Percentiles rank a stretch among this genome's conserved stretches.
Evolutionary conservation across 805 yeast genomes (phyloP).

Genomic region (Teunomyces aglyptinius): DNA sequence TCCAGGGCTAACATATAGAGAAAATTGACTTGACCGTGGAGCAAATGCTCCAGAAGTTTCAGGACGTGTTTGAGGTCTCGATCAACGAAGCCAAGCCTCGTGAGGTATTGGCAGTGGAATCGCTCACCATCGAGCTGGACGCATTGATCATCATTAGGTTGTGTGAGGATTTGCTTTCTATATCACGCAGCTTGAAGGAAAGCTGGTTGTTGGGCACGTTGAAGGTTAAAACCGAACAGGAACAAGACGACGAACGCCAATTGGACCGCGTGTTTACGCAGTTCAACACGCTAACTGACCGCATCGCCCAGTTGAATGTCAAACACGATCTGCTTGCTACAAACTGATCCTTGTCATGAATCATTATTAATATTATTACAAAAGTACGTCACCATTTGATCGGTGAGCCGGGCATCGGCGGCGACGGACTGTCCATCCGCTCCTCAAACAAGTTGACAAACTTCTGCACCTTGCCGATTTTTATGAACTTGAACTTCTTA

Average conservation of each 20-base stretch:
- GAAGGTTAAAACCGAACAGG: constrained; percentile 27
- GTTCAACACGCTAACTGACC: constrained; percentile 34
- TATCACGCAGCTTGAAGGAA: constrained; percentile 51
- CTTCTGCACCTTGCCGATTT: constrained; percentile 46
- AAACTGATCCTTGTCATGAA: neutral
- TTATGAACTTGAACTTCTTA: constrained; percentile 43
- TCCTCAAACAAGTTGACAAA: constrained; percentile 45
- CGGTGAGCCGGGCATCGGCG: constrained; percentile 5
- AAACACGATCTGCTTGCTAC: neutral
- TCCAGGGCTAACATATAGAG: constrained; percentile 33
- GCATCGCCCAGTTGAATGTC: constrained; percentile 19
- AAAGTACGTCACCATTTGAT: neutral
- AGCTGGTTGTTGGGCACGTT: constrained; percentile 58
- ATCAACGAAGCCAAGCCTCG: constrained; percentile 39
- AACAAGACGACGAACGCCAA: constrained; percentile 15
- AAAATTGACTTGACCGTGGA: constrained; percentile 53
- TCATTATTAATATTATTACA: constrained; percentile 2
- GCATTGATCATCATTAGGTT: constrained; percentile 50
- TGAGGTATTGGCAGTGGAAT: constrained; percentile 49
- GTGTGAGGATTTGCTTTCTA: constrained; percentile 50
- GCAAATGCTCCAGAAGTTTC: constrained; percentile 50
- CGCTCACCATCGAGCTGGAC: constrained; percentile 54
- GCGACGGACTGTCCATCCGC: constrained; percentile 11
- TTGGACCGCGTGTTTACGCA: constrained; percentile 27
- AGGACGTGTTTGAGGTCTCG: constrained; percentile 51